Evolutionary conservation across 371 early-diverging fungal genomes (phyloP), one percentile per base, ranked within the genome.

Genomic region (Choanephora cucurbitarum): DNA sequence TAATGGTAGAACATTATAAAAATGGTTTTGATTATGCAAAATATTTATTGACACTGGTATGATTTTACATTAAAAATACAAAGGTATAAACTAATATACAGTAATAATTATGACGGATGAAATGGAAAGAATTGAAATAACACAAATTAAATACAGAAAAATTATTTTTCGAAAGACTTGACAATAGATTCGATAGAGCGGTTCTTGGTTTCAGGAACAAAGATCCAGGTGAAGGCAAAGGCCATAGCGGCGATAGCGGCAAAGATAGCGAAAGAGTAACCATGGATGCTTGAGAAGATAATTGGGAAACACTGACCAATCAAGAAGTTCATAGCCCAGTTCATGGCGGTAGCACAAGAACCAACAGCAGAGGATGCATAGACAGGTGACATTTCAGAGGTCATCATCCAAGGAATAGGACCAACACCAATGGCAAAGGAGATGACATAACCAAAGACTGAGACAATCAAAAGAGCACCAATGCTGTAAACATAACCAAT

Each of bases 381-480:
- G 0, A 83, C 79, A 0, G 90, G 89, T 40, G 89, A 74, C 44
- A 92, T 52, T 55, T 91, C 91, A 0, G 89, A 81, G 2, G 84
- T 83, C 31, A 90, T 62, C 58, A 90, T 69, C 90, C 92, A 93
- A 8, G 93, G 90, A 49, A 94, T 89, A 0, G 88, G 86, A 5
- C 94, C 92, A 6, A 95, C 60, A 5, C 93, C 97, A 33, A 95
- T 70, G 33, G 90, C 91, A 75, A 91, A 97, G 41, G 83, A 78
- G 14, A 84, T 79, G n/a, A 91, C 85, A 73, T 91, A 93, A n/a
- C 88, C 52, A 63, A 89, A 84, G 28, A 91, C 79, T 39, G 87
- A 78, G 2, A 83, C 77, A 17, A 83, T 80, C 9, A 90, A 80
- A 33, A 90, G 58, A 18, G 69, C 52, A 7, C 75, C 71, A 22